Evolutionary conservation across 2,329 filamentous ascomycete genomes (phyloP).

Genomic region (Chrysoporthe austroafricana): DNA sequence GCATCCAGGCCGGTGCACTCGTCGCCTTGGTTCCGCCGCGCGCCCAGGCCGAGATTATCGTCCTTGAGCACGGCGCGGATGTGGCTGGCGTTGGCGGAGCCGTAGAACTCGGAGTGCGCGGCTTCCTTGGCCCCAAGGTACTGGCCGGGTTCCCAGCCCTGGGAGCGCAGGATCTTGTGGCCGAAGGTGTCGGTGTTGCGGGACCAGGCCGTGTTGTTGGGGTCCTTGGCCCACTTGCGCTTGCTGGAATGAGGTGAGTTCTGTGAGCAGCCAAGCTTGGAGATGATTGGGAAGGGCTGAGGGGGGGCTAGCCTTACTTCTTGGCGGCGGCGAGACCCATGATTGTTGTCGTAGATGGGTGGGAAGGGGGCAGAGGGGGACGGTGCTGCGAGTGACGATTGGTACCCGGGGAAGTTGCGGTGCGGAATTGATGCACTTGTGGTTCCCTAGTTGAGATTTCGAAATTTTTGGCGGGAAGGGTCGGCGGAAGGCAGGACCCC

Average conservation of each 20-base stretch:
- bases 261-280: slow-evolving; percentile 9
- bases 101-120: slow-evolving; percentile 75
- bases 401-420: slow-evolving; percentile 1
- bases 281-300: too few species aligned
- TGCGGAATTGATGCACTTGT: background rate
- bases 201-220: slow-evolving; percentile 94
- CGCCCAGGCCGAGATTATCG: slow-evolving; percentile 87
- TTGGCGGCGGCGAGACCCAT: slow-evolving; percentile 74
- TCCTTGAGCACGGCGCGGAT: slow-evolving; percentile 87
- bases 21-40: slow-evolving; percentile 73
- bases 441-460: background rate
- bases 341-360: slow-evolving; percentile 17
- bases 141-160: slow-evolving; percentile 89
- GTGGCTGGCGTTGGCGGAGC: slow-evolving; percentile 79
- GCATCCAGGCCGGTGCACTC: slow-evolving; percentile 84
- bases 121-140: slow-evolving; percentile 80
- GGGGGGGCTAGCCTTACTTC: slow-evolving; percentile 54
- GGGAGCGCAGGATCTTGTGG: slow-evolving; percentile 82
- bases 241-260: slow-evolving; percentile 34
- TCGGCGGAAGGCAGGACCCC: slow-evolving; percentile 5
- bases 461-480: slow-evolving; percentile 28
- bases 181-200: slow-evolving; percentile 82
- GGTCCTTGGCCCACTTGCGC: slow-evolving; percentile 83
- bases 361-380: background rate
- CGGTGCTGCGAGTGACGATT: background rate